phyloP scores from a whole-genome alignment of 2,329 filamentous ascomycete species.

The Aureobasidium uvarum region DNA sequence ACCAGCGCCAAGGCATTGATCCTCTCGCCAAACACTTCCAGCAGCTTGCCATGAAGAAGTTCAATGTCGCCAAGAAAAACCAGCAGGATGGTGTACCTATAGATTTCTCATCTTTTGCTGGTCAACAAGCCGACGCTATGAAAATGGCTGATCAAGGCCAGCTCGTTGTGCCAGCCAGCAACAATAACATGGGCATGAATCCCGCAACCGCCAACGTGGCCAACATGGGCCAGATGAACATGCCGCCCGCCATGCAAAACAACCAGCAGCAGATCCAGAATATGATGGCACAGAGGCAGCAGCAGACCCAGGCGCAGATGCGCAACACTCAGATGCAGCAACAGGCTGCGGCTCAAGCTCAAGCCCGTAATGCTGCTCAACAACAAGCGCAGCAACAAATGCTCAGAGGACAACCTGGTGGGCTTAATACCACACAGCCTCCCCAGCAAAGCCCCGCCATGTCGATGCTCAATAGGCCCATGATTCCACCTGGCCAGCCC shows the following conservation, averaged over 20 bases:
- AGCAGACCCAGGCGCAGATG: conserved; percentile 38
- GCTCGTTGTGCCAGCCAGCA: conserved; percentile 63
- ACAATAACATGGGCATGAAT: conserved; percentile 40
- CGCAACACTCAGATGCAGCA: conserved; percentile 37
- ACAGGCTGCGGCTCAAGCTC: conserved; percentile 39
- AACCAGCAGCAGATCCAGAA: conserved; percentile 36
- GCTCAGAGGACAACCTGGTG: conserved; percentile 49
- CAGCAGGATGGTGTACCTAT: conserved; percentile 41
- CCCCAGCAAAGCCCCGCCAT: conserved; percentile 48
- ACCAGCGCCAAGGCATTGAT: conserved; percentile 49
- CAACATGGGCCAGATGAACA: conserved; percentile 31
- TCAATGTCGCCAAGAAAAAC: conserved; percentile 34
- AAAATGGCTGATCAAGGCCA: conserved; percentile 61
- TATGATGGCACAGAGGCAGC: conserved; percentile 37
- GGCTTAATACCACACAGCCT: conserved; percentile 45
- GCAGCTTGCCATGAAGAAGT: conserved; percentile 26
- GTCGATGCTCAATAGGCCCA: conserved; percentile 51
- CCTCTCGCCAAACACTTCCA: conserved; percentile 41
- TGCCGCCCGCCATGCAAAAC: conserved; percentile 45
- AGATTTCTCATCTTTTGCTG: conserved; percentile 57
- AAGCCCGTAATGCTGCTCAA: conserved; percentile 40
- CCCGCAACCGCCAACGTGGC: conserved; percentile 29
- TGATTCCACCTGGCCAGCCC: conserved; percentile 48
- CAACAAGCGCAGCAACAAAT: conserved; percentile 47
- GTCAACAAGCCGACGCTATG: conserved; percentile 61